Percentiles rank a stretch among this genome's conserved stretches.
Evolutionary conservation across 2,329 filamentous ascomycete species (phyloP).

Genomic region (Ophiognomonia clavigignenti-juglandacearum): DNA sequence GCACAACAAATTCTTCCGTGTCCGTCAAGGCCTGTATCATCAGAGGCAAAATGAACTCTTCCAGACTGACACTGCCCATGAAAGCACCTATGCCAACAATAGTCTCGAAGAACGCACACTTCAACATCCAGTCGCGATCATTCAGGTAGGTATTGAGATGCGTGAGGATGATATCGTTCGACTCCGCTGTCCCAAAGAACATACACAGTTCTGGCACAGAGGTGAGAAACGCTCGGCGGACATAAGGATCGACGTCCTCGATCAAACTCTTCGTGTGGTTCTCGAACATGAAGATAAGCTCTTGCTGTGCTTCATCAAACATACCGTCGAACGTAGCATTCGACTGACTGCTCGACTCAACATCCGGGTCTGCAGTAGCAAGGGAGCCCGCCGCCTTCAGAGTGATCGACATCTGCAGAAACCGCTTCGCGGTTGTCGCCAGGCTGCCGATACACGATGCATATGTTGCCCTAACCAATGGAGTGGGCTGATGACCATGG

Average conservation of each 20-base stretch:
- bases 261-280: slow-evolving; percentile 83
- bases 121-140: slow-evolving; percentile 92
- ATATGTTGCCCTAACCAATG: slow-evolving; percentile 82
- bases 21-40: slow-evolving; percentile 96
- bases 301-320: slow-evolving; percentile 80
- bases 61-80: slow-evolving; percentile 80
- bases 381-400: slow-evolving; percentile 79
- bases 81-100: slow-evolving; percentile 91
- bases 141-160: slow-evolving; percentile 97
- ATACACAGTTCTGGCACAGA: slow-evolving; percentile 91
- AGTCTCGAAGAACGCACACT: slow-evolving; percentile 93
- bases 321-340: slow-evolving; percentile 73
- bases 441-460: slow-evolving; percentile 87
- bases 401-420: slow-evolving; percentile 87
- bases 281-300: slow-evolving; percentile 81
- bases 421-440: slow-evolving; percentile 77
- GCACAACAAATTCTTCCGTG: slow-evolving; percentile 88
- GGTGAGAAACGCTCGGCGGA: slow-evolving; percentile 83
- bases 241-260: slow-evolving; percentile 79
- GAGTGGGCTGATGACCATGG: slow-evolving; percentile 48
- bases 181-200: slow-evolving; percentile 87
- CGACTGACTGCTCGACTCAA: slow-evolving; percentile 64
- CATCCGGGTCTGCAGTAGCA: slow-evolving; percentile 70
- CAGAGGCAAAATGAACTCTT: slow-evolving; percentile 91
- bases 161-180: slow-evolving; percentile 92